Evolutionary conservation across 441 rosid genomes (phyloP).

Genomic region (Corymbia citriodora): DNA sequence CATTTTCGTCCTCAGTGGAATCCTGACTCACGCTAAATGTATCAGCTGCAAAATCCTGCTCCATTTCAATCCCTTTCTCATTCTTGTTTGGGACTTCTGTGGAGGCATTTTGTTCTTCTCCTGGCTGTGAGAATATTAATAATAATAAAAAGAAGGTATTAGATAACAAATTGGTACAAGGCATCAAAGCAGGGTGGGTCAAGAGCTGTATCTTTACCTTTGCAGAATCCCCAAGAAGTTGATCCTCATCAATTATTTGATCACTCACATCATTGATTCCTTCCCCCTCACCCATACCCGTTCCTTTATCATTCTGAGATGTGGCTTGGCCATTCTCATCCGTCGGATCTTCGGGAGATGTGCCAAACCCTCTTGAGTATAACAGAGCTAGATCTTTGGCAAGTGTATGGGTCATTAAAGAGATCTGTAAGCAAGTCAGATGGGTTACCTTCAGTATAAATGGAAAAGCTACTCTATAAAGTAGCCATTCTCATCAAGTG

Average conservation of each 20-base stretch:
- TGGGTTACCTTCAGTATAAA: neutral
- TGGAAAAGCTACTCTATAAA: neutral
- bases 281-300: slow-evolving; percentile 95
- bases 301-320: slow-evolving; percentile 70
- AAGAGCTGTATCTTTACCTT: slow-evolving; percentile 39
- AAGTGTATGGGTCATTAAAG: slow-evolving; percentile 67
- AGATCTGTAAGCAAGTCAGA: slow-evolving; percentile 44
- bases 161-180: neutral
- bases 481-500: neutral
- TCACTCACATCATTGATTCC: slow-evolving; percentile 90
- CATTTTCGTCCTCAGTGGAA: slow-evolving; percentile 49
- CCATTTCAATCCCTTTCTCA: slow-evolving; percentile 96
- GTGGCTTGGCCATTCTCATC: slow-evolving; percentile 42
- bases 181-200: neutral
- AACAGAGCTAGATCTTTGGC: slow-evolving; percentile 69
- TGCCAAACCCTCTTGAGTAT: slow-evolving; percentile 78
- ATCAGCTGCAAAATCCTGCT: slow-evolving; percentile 74
- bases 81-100: slow-evolving; percentile 53
- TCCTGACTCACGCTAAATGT: slow-evolving; percentile 76
- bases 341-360: slow-evolving; percentile 48
- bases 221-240: slow-evolving; percentile 63
- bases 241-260: slow-evolving; percentile 92
- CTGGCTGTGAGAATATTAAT: slow-evolving; percentile 41
- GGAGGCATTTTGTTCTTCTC: slow-evolving; percentile 57
- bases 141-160: slow-evolving; percentile 11